These are phyloP conservation scores for Chenopodium formosanum DNA, from an alignment of 148 eudicot genomes.

Conservation along the genomic window DNA sequence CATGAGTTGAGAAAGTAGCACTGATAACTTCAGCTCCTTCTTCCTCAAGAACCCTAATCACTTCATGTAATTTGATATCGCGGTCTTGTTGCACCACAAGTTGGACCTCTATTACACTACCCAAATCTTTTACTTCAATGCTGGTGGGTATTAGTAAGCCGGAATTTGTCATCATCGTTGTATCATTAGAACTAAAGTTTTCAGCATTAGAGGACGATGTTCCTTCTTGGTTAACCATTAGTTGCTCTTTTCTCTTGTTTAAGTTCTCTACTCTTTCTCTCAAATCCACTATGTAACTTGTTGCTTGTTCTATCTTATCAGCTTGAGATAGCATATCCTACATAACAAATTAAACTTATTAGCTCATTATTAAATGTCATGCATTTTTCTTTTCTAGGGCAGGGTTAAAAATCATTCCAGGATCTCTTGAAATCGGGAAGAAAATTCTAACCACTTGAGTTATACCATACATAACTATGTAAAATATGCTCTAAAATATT, in stretches of 20 bases:
- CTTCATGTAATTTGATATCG: conserved; percentile 24
- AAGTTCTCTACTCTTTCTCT: conserved; percentile 34
- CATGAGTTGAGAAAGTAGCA: conserved; percentile 18
- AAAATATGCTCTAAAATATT: too few species aligned
- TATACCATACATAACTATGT: too few species aligned
- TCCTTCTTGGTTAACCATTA: conserved; percentile 1
- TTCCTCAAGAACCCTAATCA: conserved; percentile 36
- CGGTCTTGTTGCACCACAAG: conserved; percentile 17
- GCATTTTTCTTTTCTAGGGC: too few species aligned
- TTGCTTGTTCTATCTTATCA: conserved; percentile 39
- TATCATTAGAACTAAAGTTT: not conserved
- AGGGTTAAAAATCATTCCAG: too few species aligned
- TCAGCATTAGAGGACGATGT: not conserved
- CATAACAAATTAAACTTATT: not conserved
- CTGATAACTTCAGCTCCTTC: conserved; percentile 54
- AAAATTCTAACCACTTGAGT: too few species aligned
- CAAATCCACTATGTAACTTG: conserved; percentile 31
- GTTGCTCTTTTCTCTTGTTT: conserved; percentile 24
- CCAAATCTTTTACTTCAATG: conserved; percentile 35
- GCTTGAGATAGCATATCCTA: conserved; percentile 37
- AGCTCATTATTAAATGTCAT: too few species aligned
- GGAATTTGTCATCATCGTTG: not conserved
- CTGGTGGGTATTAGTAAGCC: conserved; percentile 12
- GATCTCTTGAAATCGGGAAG: too few species aligned
- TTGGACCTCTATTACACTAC: conserved; percentile 33